phyloP scores from a whole-genome alignment of 495 filamentous ascomycete species.

The Podospora australis region DNA sequence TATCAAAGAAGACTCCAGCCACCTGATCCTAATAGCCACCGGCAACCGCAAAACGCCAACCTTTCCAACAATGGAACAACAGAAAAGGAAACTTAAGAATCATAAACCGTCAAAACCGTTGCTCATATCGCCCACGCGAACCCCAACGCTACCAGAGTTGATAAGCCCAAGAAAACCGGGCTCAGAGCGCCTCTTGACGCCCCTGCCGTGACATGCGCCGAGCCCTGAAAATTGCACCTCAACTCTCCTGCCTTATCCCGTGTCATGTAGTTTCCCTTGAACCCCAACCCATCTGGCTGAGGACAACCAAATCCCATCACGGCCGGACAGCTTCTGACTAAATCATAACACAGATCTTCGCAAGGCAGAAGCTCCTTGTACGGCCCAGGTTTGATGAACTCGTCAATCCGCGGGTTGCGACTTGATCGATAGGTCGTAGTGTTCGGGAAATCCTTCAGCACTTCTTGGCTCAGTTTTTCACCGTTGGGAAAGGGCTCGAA shows the following conservation, averaged over 20 bases:
- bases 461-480: constrained; percentile 33
- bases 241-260: constrained; percentile 21
- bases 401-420: constrained; percentile 67
- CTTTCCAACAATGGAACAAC: neutral
- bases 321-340: constrained; percentile 82
- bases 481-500: constrained; percentile 63
- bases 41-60: neutral
- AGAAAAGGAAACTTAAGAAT: neutral
- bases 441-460: constrained; percentile 10
- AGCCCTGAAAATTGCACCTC: constrained; percentile 44
- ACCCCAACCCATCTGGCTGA: constrained; percentile 37
- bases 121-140: too few relatives aligned
- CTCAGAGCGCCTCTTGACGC: too few relatives aligned
- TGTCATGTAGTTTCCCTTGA: constrained; percentile 60
- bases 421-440: constrained; percentile 42
- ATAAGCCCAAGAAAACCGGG: too few relatives aligned
- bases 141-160: too few relatives aligned
- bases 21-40: too few relatives aligned
- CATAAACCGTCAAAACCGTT: constrained; percentile 1
- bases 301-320: constrained; percentile 75
- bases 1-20: too few relatives aligned
- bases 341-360: constrained; percentile 70
- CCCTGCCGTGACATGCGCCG: constrained; percentile 32
- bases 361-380: constrained; percentile 93
- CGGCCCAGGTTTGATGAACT: constrained; percentile 66